Conservation (phyloP, 179 eudicot genomes). For the Silene noctiflora region DNA sequence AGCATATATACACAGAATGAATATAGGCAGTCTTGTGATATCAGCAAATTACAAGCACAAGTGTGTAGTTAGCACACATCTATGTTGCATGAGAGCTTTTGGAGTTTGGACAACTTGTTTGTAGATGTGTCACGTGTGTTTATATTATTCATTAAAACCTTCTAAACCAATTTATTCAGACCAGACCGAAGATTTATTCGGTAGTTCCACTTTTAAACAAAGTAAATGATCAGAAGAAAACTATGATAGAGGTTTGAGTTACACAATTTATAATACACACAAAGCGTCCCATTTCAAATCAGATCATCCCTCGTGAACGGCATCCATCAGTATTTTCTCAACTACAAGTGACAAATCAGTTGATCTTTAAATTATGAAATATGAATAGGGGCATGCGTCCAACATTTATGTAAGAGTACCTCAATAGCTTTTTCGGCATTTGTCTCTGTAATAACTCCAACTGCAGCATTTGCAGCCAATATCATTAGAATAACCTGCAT, state of each 20-base stretch:
- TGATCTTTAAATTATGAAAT: not conserved
- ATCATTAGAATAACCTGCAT: conserved; percentile 92
- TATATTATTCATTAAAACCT: not conserved
- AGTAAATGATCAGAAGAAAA: not conserved
- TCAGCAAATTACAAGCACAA: not conserved
- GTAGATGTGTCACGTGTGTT: not conserved
- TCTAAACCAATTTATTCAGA: not conserved
- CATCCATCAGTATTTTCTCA: not conserved
- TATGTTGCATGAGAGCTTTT: not conserved
- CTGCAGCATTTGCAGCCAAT: conserved; percentile 99
- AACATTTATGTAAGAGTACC: conserved; percentile 39
- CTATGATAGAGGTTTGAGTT: not conserved
- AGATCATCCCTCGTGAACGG: not conserved
- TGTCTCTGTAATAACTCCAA: conserved; percentile 98
- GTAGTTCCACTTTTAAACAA: not conserved
- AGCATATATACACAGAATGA: not conserved
- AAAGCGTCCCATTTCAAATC: conserved; percentile 5
- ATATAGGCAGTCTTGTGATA: not conserved
- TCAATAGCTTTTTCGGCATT: conserved; percentile 99
- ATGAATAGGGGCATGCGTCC: not conserved
- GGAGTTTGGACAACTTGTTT: conserved; percentile 5
- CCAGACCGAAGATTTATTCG: not conserved
- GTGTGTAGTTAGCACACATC: not conserved
- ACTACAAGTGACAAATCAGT: not conserved
- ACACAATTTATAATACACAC: not conserved